Conservation (phyloP, 2,329 filamentous ascomycete genomes). For the Penicillium sp. region DNA sequence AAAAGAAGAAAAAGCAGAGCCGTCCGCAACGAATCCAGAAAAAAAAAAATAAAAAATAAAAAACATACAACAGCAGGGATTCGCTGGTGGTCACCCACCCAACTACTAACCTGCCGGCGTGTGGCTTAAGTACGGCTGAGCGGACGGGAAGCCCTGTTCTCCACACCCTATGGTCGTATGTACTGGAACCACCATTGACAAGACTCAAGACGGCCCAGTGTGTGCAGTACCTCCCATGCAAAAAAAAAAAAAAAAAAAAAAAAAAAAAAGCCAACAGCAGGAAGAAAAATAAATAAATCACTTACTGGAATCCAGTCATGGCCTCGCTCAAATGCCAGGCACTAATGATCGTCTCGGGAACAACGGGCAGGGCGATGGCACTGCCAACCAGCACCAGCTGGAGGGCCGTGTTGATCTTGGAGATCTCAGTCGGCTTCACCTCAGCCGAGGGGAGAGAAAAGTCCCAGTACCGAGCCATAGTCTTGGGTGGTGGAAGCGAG, state of each 20-base stretch:
- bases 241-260: background rate
- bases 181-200: conserved; percentile 8
- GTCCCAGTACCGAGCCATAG: conserved; percentile 91
- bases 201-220: conserved; percentile 7
- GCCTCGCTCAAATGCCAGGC: conserved; percentile 62
- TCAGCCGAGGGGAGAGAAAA: conserved; percentile 70
- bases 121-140: conserved; percentile 51
- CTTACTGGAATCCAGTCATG: conserved; percentile 49
- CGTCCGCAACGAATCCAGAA: background rate
- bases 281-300: conserved; percentile 2
- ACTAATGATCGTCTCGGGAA: conserved; percentile 57
- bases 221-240: background rate
- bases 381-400: conserved; percentile 84
- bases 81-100: conserved; percentile 51
- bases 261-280: background rate
- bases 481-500: conserved; percentile 88
- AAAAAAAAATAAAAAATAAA: conserved; percentile 17
- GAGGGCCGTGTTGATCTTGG: conserved; percentile 80
- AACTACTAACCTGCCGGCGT: conserved; percentile 50
- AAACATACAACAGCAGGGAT: conserved; percentile 48
- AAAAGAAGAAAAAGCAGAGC: background rate
- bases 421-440: conserved; percentile 46
- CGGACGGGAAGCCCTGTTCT: conserved; percentile 51
- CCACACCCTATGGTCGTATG: conserved; percentile 49
- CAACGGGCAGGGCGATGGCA: conserved; percentile 75